Conservation (phyloP, 2,329 filamentous ascomycete genomes). For the Cyanodermella asteris region DNA sequence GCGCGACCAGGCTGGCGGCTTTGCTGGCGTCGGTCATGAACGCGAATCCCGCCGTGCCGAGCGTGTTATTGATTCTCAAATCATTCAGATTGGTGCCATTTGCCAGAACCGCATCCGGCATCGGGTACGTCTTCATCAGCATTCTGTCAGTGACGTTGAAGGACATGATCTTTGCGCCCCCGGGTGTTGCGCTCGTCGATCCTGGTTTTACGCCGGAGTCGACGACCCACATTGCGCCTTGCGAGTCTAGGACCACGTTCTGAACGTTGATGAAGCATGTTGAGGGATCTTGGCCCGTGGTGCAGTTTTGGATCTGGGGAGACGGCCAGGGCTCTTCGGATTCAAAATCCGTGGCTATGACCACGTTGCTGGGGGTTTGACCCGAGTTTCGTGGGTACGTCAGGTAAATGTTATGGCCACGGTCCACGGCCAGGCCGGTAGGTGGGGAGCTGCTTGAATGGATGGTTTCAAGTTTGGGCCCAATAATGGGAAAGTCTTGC, state of each 20-base stretch:
- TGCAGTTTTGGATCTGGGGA: too few relatives aligned
- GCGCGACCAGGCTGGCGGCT: constrained; percentile 17
- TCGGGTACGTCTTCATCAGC: constrained; percentile 16
- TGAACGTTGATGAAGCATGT: constrained; percentile 25
- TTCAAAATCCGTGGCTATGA: too few relatives aligned
- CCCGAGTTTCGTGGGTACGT: too few relatives aligned
- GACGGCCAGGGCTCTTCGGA: too few relatives aligned
- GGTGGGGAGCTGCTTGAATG: too few relatives aligned
- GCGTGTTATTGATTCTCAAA: constrained; percentile 21
- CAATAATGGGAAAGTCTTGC: too few relatives aligned
- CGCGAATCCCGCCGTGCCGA: constrained; percentile 18
- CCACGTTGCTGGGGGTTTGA: too few relatives aligned
- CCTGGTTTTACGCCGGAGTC: constrained; percentile 19
- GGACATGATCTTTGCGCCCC: constrained; percentile 21
- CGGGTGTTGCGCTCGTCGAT: constrained; percentile 10
- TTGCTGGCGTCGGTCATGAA: constrained; percentile 21
- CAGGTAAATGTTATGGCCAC: too few relatives aligned
- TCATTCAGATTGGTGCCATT: constrained; percentile 20
- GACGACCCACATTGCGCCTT: constrained; percentile 19
- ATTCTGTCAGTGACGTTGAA: constrained; percentile 16
- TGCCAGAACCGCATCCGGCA: constrained; percentile 15
- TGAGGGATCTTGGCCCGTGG: constrained; percentile 15
- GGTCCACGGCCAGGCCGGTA: too few relatives aligned
- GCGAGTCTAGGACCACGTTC: constrained; percentile 20
- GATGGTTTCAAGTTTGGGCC: too few relatives aligned